A percentile compares a stretch with the other conserved stretches of the same genome.
phyloP scores from a whole-genome alignment of 805 yeast species.

The Kodamaea fukazawae region DNA sequence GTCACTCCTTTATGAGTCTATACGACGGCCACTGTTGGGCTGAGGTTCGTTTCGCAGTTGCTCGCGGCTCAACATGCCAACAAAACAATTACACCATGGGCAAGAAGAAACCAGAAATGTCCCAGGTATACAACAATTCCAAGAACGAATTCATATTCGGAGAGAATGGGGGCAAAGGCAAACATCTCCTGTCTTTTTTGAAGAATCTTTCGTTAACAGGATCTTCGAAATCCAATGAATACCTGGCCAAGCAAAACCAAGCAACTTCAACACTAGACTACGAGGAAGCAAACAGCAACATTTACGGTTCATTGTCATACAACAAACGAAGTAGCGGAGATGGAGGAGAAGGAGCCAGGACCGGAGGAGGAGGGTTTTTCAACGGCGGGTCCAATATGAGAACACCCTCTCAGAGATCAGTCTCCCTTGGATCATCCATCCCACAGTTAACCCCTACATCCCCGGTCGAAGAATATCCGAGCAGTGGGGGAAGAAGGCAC shows the following conservation, averaged over 20 bases:
- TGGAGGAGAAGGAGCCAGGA: neutral
- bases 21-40: too few relatives aligned
- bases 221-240: constrained; percentile 10
- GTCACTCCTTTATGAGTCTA: too few relatives aligned
- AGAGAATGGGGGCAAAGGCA: constrained; percentile 67
- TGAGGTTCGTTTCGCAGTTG: too few relatives aligned
- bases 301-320: constrained; percentile 37
- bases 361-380: constrained; percentile 3
- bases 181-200: constrained; percentile 51
- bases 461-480: constrained; percentile 2
- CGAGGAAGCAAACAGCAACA: constrained; percentile 33
- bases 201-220: constrained; percentile 43
- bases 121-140: constrained; percentile 37
- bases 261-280: constrained; percentile 10
- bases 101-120: constrained; percentile 44
- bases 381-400: constrained; percentile 15
- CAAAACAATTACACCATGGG: constrained; percentile 26
- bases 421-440: constrained; percentile 19
- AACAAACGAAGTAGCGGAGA: constrained; percentile 9
- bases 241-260: constrained; percentile 4
- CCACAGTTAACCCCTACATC: constrained; percentile 10
- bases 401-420: constrained; percentile 16
- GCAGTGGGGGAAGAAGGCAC: neutral
- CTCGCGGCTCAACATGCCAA: neutral
- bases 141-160: constrained; percentile 63